These are phyloP conservation scores for Homolaphlyctis polyrhiza DNA, from an alignment of 371 early-diverging fungal genomes.

Conservation along the genomic window DNA sequence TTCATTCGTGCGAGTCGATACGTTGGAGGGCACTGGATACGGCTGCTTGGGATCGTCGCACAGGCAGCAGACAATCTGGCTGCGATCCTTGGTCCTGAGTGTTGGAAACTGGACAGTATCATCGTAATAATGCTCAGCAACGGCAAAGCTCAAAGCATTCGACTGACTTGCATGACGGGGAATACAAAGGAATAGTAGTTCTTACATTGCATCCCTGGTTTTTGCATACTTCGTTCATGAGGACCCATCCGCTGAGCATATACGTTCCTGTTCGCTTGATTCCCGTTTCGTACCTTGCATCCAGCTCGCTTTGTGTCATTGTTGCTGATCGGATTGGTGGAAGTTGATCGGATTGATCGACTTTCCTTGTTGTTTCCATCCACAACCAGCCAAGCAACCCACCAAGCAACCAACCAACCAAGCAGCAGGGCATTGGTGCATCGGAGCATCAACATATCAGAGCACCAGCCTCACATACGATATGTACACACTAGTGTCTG, in stretches of 20 bases:
- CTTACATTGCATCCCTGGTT: slow-evolving; percentile 16
- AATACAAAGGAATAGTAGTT: not conserved
- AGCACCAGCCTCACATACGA: no score
- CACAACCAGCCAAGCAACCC: no score
- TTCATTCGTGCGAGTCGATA: no score
- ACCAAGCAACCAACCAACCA: no score
- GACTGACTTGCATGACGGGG: not conserved
- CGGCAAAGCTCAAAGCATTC: not conserved
- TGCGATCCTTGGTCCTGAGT: slow-evolving; percentile 2
- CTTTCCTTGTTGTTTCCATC: no score
- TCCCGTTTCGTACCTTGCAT: not conserved
- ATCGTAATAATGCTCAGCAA: not conserved
- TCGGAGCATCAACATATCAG: no score
- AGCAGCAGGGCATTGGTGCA: no score
- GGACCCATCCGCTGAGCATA: slow-evolving; percentile 62
- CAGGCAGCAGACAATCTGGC: not conserved
- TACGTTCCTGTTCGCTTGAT: not conserved
- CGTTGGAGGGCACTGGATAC: no score
- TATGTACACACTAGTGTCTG: slow-evolving; percentile 89
- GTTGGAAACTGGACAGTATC: no score
- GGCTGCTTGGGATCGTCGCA: slow-evolving; percentile 1
- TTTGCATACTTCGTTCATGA: slow-evolving; percentile 65
- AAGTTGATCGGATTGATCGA: not conserved
- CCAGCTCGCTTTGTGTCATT: not conserved
- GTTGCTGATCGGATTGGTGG: not conserved